Evolutionary conservation across 2,329 filamentous ascomycete species (phyloP).

Genomic region (Capronia epimyces): DNA sequence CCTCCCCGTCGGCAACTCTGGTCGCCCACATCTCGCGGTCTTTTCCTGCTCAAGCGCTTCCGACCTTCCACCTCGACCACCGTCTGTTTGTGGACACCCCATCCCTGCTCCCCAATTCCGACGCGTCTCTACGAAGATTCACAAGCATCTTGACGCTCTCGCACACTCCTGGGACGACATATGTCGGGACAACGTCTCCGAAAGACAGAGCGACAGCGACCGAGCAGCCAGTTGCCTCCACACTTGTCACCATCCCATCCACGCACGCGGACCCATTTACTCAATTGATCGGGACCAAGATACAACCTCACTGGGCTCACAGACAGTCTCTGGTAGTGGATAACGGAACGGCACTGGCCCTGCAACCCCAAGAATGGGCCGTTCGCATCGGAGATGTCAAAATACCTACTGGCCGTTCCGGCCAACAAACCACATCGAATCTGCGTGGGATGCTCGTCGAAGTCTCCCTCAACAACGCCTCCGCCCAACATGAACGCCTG

Average conservation of each 20-base stretch:
- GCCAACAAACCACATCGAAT: slow-evolving; percentile 15
- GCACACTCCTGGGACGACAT: slow-evolving; percentile 20
- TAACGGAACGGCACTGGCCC: slow-evolving; percentile 21
- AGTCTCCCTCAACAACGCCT: slow-evolving; percentile 9
- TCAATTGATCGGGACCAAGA: slow-evolving; percentile 24
- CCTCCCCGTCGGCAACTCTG: slow-evolving; percentile 20
- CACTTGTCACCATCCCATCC: slow-evolving; percentile 24
- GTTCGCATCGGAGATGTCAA: slow-evolving; percentile 28
- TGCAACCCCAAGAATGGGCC: slow-evolving; percentile 17
- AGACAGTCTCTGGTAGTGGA: slow-evolving; percentile 25
- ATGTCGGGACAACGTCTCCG: slow-evolving; percentile 17
- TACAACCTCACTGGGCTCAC: slow-evolving; percentile 27
- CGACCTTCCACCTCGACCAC: slow-evolving; percentile 24
- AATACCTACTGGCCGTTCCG: slow-evolving; percentile 9
- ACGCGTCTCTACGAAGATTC: slow-evolving; percentile 19
- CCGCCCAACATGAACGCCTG: background rate
- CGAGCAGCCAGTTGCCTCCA: slow-evolving; percentile 1
- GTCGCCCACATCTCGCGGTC: slow-evolving; percentile 26
- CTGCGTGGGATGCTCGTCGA: slow-evolving; percentile 24
- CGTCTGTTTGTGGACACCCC: slow-evolving; percentile 28
- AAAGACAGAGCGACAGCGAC: slow-evolving; percentile 8
- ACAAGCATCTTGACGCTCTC: slow-evolving; percentile 26
- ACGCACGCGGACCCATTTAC: slow-evolving; percentile 22
- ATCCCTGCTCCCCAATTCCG: slow-evolving; percentile 24
- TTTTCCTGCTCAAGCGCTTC: slow-evolving; percentile 23